Percentiles rank a stretch among this genome's conserved stretches.
Evolutionary conservation across 345 rosid species (phyloP).

Genomic region (Erodium maritimum): DNA sequence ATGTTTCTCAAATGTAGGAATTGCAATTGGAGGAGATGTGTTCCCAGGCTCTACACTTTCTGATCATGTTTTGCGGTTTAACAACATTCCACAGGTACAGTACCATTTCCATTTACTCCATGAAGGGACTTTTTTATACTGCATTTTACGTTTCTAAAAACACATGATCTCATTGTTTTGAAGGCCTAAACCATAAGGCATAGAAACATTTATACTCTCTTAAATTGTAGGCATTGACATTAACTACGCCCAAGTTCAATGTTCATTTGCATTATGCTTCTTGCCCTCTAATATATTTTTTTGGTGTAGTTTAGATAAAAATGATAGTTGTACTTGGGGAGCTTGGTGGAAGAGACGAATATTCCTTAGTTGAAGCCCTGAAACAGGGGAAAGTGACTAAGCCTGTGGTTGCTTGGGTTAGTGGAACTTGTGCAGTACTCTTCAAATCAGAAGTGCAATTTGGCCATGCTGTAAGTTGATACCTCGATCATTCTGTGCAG

Average conservation of each 20-base stretch:
- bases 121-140: too few species aligned
- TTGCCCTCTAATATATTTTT: too few species aligned
- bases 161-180: too few species aligned
- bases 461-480: constrained; percentile 91
- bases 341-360: constrained; percentile 95
- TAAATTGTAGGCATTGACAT: too few species aligned
- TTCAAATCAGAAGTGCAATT: constrained; percentile 97
- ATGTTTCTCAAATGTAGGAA: constrained; percentile 29
- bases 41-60: constrained; percentile 95
- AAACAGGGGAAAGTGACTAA: constrained; percentile 85
- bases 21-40: constrained; percentile 98
- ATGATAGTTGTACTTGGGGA: constrained; percentile 96
- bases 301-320: constrained; percentile 42
- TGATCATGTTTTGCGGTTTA: constrained; percentile 82
- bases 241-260: too few species aligned
- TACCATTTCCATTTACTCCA: too few species aligned
- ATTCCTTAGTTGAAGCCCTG: constrained; percentile 90
- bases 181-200: too few species aligned
- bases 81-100: constrained; percentile 87
- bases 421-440: constrained; percentile 94
- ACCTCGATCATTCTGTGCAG: neutral
- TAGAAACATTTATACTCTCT: too few species aligned
- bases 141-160: too few species aligned
- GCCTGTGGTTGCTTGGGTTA: constrained; percentile 99
- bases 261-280: too few species aligned